phyloP scores from a whole-genome alignment of 257 asterid species.

The Gentiana dahurica region DNA sequence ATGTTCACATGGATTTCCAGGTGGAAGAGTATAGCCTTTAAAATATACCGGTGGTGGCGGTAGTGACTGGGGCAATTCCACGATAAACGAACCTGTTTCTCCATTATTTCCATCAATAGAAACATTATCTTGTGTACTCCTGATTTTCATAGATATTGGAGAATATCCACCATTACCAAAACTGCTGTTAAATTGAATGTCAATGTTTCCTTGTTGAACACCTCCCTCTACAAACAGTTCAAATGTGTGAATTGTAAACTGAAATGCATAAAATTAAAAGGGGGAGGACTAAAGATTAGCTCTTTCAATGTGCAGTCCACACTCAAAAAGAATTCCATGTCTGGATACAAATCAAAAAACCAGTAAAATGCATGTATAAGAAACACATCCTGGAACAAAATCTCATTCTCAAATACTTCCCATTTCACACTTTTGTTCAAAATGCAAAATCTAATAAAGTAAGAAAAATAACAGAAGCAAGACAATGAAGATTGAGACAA shows the following conservation, averaged over 20 bases:
- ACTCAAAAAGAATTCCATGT: neutral
- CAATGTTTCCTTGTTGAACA: slow-evolving; percentile 27
- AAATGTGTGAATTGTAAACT: slow-evolving; percentile 3
- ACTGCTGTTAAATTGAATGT: slow-evolving; percentile 27
- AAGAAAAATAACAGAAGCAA: neutral
- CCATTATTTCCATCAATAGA: slow-evolving; percentile 10
- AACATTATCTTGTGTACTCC: slow-evolving; percentile 6
- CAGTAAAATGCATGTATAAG: neutral
- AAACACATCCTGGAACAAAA: neutral
- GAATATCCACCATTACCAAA: slow-evolving; percentile 17
- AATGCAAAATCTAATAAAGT: too few species aligned
- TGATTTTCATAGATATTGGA: slow-evolving; percentile 24
- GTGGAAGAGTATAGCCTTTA: slow-evolving; percentile 79
- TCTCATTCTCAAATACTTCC: neutral
- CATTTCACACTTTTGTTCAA: neutral
- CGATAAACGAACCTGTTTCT: slow-evolving; percentile 18
- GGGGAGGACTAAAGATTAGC: neutral
- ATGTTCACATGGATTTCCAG: slow-evolving; percentile 84
- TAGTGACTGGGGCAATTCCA: slow-evolving; percentile 3
- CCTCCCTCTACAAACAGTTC: slow-evolving; percentile 55
- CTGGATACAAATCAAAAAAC: neutral
- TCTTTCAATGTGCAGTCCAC: neutral
- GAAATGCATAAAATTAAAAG: neutral
- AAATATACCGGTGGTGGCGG: slow-evolving; percentile 38
- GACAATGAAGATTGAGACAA: slow-evolving; percentile 4